Base-by-base conservation (phyloP, 305 asterid species). In the Rubia balearica region DNA sequence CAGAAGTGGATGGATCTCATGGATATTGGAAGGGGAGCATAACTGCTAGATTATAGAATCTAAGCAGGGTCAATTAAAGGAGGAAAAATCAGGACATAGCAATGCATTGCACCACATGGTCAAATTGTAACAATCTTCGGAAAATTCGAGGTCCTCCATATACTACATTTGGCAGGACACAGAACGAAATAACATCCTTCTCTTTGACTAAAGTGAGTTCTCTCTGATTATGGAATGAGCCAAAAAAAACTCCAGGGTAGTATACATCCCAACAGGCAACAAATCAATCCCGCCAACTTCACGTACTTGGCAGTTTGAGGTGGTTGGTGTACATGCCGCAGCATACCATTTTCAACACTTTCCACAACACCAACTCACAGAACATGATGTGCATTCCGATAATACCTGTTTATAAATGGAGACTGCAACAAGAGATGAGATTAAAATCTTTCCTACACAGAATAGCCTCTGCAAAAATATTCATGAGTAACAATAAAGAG, bases 371-470 rank as follows among this genome's bases (percentile, higher is more conserved):
- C n/a, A 53, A 17, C 76, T 83, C 77, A 86, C 64, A 86, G 51
- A 69, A 90, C 82, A 79, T 69, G 67, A 77, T 87, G 86, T 76
- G 96, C 97, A 80, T 84, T 87, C 57, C 96, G 89, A 0, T 87
- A 91, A 79, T 91, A 91, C 79, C 96, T 86, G 82, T 89, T 91
- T 75, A 89, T 91, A 77, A 85, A 91, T 60, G 80, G 77, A 62
- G 97, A 68, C 97, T 91, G 89, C 41, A 67, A 40, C 40, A 74
- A 49, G 62, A 33, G 40, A 67, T 2, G 0, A 33, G 48, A 67
- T 65, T 46, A 68, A 38, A 63, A 55, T 51, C 72, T 68, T 62
- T 33, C 16, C 62, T 30, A 38, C 21, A 33, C 6, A n/a, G 36
- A 9, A 24, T 17, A 51, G 63, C 36, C 62, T 21, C 48, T 14